These are phyloP conservation scores for Vicia villosa DNA, from an alignment of 306 rosid species.

Conservation along the genomic window DNA sequence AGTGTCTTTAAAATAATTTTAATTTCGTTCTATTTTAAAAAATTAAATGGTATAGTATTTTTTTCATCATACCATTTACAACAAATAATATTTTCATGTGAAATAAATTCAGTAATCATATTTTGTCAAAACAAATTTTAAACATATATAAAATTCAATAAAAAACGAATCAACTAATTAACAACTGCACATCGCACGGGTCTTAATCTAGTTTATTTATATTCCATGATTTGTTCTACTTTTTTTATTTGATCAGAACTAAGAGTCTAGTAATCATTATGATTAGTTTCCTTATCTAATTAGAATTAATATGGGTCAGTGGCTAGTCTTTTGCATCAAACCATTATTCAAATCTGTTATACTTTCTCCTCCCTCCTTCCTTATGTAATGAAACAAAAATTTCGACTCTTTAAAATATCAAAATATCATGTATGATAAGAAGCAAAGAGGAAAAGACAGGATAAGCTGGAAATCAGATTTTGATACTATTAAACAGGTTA, in stretches of 20 bases:
- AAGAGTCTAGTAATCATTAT: not conserved
- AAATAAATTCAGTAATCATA: too few relatives aligned
- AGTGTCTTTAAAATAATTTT: too few relatives aligned
- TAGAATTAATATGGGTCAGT: not conserved
- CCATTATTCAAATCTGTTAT: not conserved
- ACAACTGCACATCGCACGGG: too few relatives aligned
- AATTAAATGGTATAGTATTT: too few relatives aligned
- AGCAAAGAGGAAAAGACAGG: conserved; percentile 11
- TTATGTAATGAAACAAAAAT: not conserved
- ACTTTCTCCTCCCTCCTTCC: not conserved
- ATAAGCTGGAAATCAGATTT: conserved; percentile 23
- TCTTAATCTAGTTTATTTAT: too few relatives aligned
- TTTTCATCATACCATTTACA: too few relatives aligned
- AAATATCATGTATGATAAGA: conserved; percentile 16
- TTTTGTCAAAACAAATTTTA: too few relatives aligned
- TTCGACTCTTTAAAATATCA: not conserved
- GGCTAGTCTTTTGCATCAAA: conserved; percentile 3
- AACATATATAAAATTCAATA: too few relatives aligned
- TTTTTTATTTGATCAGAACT: not conserved
- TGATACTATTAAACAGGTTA: conserved; percentile 22
- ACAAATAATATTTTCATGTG: too few relatives aligned
- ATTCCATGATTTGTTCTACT: not conserved
- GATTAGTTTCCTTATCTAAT: not conserved
- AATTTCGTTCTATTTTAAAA: too few relatives aligned
- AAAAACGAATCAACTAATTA: too few relatives aligned